A percentile compares a stretch with the other conserved stretches of the same genome.
These are phyloP conservation scores for Pseudogymnoascus sp. DNA, from an alignment of 2,329 filamentous ascomycete species.

Conservation along the genomic window DNA sequence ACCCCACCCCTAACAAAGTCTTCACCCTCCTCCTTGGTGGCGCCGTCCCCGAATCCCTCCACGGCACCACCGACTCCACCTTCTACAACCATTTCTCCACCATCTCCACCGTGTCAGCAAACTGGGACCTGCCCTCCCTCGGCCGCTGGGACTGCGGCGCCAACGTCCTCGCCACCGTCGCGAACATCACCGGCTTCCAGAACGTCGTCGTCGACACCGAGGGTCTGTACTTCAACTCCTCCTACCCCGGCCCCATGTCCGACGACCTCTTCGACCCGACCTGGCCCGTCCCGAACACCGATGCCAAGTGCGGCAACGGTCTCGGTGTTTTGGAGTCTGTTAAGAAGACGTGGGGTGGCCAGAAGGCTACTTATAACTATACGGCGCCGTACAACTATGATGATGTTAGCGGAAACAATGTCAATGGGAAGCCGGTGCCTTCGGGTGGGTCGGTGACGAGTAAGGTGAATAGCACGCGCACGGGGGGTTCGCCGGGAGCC, in stretches of 20 bases:
- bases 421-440: constrained; percentile 9
- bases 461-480: neutral
- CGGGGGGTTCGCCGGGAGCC: neutral
- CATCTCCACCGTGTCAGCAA: constrained; percentile 35
- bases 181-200: constrained; percentile 23
- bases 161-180: constrained; percentile 28
- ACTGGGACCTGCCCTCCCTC: constrained; percentile 37
- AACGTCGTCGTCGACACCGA: constrained; percentile 27
- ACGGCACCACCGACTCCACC: constrained; percentile 44
- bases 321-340: constrained; percentile 14
- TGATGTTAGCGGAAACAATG: constrained; percentile 12
- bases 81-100: constrained; percentile 42
- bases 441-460: neutral
- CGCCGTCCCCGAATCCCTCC: constrained; percentile 39
- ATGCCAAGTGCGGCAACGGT: constrained; percentile 17
- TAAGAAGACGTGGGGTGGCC: constrained; percentile 15
- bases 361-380: constrained; percentile 17
- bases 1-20: constrained; percentile 45
- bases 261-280: constrained; percentile 19
- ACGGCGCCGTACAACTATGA: constrained; percentile 19
- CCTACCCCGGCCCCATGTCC: constrained; percentile 33
- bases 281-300: constrained; percentile 20
- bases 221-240: constrained; percentile 37
- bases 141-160: constrained; percentile 38
- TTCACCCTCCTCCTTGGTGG: constrained; percentile 48